Base-by-base conservation (phyloP, 2,329 filamentous ascomycete genomes). In the Colletotrichum theobromicola region DNA sequence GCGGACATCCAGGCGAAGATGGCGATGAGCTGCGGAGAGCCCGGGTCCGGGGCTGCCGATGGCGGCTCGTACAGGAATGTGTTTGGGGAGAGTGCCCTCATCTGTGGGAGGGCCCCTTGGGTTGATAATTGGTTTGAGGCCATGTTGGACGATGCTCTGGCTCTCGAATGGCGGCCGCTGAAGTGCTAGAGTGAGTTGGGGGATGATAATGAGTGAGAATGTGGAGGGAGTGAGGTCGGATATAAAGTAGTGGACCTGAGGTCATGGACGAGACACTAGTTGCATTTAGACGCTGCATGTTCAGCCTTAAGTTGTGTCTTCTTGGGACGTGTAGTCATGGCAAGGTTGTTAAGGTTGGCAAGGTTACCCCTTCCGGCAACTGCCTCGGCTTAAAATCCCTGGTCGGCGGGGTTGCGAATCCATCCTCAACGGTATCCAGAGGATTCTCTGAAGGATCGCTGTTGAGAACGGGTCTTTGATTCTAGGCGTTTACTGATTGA, bases 1-100 rank as follows among this genome's bases (percentile, higher is more conserved):
- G 89, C 88, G 58, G 84, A 86, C 84, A 89, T 88, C 89, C 89
- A 90, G 9, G 85, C 82, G 42, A 86, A 84, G 42, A 90, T 63
- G 28, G 90, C 76, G 70, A 90, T 83, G 42, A 90, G 83, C 67
- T 85, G 85, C 15, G 89, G 88, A 12, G 83, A 78, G 35, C 53
- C 62, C 13, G 75, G 42, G 50, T 74, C 55, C 30, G 35, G 62
- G 7, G 55, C 26, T 2, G 60, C 57, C 2, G 77, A 61, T 2
- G 76, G 42, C 7, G 84, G 84, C 4, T 81, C 79, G 75, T 83
- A 83, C 76, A 85, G 79, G 64, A 84, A 81, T 16, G 84, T 82
- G 24, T 79, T 77, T 18, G 83, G 79, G n/a, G 82, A 84, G 62
- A 88, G 80, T n/a, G 76, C 76, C 50, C 82, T 79, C 83, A 87